Evolutionary conservation across 345 rosid species (phyloP).

Genomic region (Syzygium grande): DNA sequence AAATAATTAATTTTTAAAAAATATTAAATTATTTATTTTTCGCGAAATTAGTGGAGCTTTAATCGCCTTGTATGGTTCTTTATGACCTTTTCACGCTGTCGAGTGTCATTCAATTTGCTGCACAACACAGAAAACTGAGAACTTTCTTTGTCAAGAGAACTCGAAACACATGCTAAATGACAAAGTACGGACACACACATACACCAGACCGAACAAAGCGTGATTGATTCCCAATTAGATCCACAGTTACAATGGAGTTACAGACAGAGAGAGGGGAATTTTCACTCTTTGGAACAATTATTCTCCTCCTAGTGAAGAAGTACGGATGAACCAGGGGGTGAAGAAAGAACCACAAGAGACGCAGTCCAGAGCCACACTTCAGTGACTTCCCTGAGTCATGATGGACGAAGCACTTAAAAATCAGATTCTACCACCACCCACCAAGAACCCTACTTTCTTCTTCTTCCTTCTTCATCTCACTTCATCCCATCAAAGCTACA

Average conservation of each 20-base stretch:
- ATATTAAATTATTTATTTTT: background rate
- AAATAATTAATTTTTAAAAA: fast-evolving
- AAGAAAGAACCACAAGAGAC: background rate
- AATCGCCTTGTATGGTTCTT: background rate
- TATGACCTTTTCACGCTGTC: background rate
- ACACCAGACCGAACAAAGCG: background rate
- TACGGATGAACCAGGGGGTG: background rate
- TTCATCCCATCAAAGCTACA: background rate
- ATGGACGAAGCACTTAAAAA: background rate
- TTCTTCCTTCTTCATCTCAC: background rate
- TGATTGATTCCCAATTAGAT: background rate
- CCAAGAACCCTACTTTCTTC: background rate
- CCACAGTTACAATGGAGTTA: background rate
- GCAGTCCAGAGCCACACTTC: background rate
- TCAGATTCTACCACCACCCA: background rate
- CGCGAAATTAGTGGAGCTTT: fast-evolving
- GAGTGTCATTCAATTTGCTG: background rate
- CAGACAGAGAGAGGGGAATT: background rate
- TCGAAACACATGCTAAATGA: background rate
- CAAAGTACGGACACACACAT: background rate
- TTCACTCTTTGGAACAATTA: background rate
- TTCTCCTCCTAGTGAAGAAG: background rate
- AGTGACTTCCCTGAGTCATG: background rate
- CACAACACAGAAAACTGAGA: background rate
- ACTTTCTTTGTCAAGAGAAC: background rate